Evolutionary conservation across 192 early-diverging fungal species (phyloP), one percentile per base, ranked within the genome.

Genomic region (Podila epigama): DNA sequence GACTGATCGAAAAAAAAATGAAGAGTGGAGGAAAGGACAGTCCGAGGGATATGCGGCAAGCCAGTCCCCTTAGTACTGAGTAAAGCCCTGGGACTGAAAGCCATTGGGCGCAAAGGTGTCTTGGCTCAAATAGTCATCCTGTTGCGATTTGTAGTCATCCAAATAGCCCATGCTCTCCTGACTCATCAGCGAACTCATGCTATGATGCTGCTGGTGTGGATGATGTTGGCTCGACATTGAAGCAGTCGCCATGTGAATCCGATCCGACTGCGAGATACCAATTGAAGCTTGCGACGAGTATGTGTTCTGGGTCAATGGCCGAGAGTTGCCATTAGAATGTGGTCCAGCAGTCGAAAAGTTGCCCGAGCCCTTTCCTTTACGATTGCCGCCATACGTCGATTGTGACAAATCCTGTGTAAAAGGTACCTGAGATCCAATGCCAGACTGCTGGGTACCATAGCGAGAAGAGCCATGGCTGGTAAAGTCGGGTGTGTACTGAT

Each of bases 331-430:
- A 58, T 73, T 75, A 39, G 79, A 68, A 34, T 68, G 58, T 37
- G 48, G 65, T 44, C 51, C 44, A 37, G 40, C 48, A 7, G 13
- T 37, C 13, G 57, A 33, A n/a, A 31, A 25, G 28, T 31, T 41
- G 66, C 60, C 51, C 58, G 72, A 6, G 66, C 62, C 34, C 60
- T 85, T 73, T 53, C 66, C 61, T 48, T 87, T 89, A 27, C 87
- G 79, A 15, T 81, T 79, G 35, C 81, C 83, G 27, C 81, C 70
- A 51, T 83, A 77, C 18, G 73, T 84, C 1, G 79, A 68, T 59
- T 89, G 87, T 0, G 87, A 89, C 41, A 89, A 63, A 66, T 89
- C 87, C 63, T 89, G 87, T 5, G 87, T 87, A 58, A 89, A 87
- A 4, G 87, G 87, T 2, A 81, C 84, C 61, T 82, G 84, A 18